Evolutionary conservation across 1,284 basidiomycete genomes (phyloP).

Genomic region (Malassezia restricta): DNA sequence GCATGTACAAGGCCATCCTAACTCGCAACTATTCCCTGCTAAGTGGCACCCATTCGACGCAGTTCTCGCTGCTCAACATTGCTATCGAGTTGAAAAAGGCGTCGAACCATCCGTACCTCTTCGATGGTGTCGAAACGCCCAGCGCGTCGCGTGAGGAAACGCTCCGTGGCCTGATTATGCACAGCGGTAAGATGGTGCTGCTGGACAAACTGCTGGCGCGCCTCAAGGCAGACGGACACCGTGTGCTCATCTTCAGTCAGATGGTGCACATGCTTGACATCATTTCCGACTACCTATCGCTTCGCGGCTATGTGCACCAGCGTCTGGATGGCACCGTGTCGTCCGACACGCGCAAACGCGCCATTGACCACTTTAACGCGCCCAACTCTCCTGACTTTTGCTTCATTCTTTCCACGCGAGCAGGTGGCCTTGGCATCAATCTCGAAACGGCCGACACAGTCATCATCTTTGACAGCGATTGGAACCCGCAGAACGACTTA

Average conservation of each 20-base stretch:
- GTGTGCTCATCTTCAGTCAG: constrained; percentile 60
- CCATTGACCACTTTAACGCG: constrained; percentile 66
- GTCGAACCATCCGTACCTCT: constrained; percentile 85
- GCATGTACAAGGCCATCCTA: constrained; percentile 98
- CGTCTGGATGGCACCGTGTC: constrained; percentile 65
- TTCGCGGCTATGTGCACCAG: constrained; percentile 73
- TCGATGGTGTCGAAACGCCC: constrained; percentile 80
- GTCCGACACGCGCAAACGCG: constrained; percentile 70
- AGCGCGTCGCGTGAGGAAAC: constrained; percentile 66
- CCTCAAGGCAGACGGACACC: constrained; percentile 49
- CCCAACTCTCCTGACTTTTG: constrained; percentile 58
- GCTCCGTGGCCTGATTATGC: constrained; percentile 48
- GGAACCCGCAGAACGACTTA: constrained; percentile 96
- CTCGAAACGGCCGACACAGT: constrained; percentile 84
- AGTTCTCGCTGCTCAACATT: constrained; percentile 62
- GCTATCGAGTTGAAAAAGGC: constrained; percentile 47
- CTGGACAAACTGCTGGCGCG: constrained; percentile 49
- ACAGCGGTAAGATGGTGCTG: constrained; percentile 50
- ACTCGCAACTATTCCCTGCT: constrained; percentile 89
- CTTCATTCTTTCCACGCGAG: constrained; percentile 42
- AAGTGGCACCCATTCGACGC: constrained; percentile 61
- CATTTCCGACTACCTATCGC: constrained; percentile 85
- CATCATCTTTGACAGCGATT: constrained; percentile 78
- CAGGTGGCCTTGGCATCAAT: constrained; percentile 45
- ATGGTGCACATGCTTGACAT: constrained; percentile 99